Base-by-base conservation (phyloP, 2,329 filamentous ascomycete species). In the Penicillium glabrum region DNA sequence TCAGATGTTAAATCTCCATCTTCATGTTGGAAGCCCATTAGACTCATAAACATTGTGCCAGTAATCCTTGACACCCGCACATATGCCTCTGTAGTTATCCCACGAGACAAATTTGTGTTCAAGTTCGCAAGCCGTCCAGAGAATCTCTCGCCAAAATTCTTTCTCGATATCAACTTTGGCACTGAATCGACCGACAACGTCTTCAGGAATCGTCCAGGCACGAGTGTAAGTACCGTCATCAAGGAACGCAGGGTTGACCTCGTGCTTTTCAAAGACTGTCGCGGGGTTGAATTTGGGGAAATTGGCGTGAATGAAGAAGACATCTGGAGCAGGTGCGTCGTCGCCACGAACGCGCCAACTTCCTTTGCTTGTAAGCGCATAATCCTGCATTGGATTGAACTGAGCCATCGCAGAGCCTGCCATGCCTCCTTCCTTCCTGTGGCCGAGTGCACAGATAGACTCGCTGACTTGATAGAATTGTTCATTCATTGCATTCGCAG, bases 391-490 rank as follows among this genome's bases (percentile, higher is more conserved):
- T 6, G 75, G 73, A 47, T 76, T 69, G 47, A 71, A 74, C 53
- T 76, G 74, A 3, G 72, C 67, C 74, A 76, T 76, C 43, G 75
- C 72, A 1, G 73, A 72, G 10, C 75, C 74, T 44, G 70, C 69
- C 46, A 75, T 66, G 3, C 71, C 67, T 13, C 65, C 61, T 44
- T 62, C 54, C 7, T 64, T 66, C 14, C 53, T 47, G 39, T 74
- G 69, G 29, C 72, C 72, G 3, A 75, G 65, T 0, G 72, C 69
- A n/a, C 65, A 65, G 10, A 76, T 71, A 0, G 64, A 64, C 53
- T 75, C 69, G 53, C 69, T 74, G 43, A 82, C 79, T 41, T 76
- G 70, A 56, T 81, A 77, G 57, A 76, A 80, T 2, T 73, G 62
- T 11, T 74, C 67, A 7, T 68, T 61, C 5, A 77, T 61, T 8